These are phyloP conservation scores for Kodamaea alishanica DNA, from an alignment of 1,139 yeast species.

Conservation along the genomic window DNA sequence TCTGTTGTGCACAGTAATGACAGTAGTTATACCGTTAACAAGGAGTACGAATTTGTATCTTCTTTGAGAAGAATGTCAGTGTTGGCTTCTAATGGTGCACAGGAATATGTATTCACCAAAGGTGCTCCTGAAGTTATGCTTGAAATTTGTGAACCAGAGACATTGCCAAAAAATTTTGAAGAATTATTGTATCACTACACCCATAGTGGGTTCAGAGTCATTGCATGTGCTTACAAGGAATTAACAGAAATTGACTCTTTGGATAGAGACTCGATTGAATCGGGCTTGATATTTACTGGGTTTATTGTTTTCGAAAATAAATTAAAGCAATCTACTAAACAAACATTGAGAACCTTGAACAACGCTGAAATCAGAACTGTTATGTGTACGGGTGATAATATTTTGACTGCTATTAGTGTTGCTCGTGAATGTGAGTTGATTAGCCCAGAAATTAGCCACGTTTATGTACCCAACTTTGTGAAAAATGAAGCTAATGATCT, in stretches of 20 bases:
- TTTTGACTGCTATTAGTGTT: slow-evolving; percentile 90
- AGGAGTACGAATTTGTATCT: slow-evolving; percentile 82
- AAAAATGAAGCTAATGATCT: slow-evolving; percentile 18
- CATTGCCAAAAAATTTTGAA: slow-evolving; percentile 73
- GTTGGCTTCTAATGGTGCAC: slow-evolving; percentile 28
- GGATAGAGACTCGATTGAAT: slow-evolving; percentile 64
- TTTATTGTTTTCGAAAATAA: slow-evolving; percentile 91
- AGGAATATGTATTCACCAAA: slow-evolving; percentile 61
- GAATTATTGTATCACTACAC: slow-evolving; percentile 79
- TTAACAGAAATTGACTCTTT: slow-evolving; percentile 24
- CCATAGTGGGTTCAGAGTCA: slow-evolving; percentile 89
- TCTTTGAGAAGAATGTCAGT: slow-evolving; percentile 90
- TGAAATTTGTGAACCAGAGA: slow-evolving; percentile 64
- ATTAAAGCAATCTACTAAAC: slow-evolving; percentile 63
- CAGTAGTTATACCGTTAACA: slow-evolving; percentile 49
- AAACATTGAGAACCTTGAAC: slow-evolving; percentile 55
- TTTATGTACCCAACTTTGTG: slow-evolving; percentile 68
- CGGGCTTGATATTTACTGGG: slow-evolving; percentile 69
- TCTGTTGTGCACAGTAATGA: slow-evolving; percentile 26
- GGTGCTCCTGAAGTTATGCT: slow-evolving; percentile 98
- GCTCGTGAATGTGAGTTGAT: slow-evolving; percentile 79
- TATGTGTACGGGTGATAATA: slow-evolving; percentile 98
- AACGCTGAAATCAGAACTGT: slow-evolving; percentile 75
- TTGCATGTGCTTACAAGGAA: slow-evolving; percentile 81
- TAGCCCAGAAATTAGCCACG: slow-evolving; percentile 35